Base-by-base conservation (phyloP, 805 yeast species). In the Wickerhamiella spandovensis region DNA sequence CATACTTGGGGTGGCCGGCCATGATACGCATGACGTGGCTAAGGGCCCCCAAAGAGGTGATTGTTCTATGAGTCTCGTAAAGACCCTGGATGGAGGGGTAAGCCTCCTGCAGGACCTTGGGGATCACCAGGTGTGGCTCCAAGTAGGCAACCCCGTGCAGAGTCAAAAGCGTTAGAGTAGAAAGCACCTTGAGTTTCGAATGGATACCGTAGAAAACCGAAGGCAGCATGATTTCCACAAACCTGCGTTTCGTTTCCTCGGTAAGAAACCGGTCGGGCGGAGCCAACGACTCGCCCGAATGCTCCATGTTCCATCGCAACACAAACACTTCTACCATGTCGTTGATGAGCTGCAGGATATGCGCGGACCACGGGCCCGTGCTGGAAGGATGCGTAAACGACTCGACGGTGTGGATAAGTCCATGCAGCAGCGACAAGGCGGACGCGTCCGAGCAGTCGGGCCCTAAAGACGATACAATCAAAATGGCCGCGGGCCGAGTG, bases 341-440 rank as follows among this genome's bases (percentile, higher is more conserved):
- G 53, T 75, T 73, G n/a, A 84, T 68, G 24, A 84, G 73, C 51
- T 77, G 77, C 0, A 94, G 73, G 28, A 90, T 75, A 4, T 81
- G 69, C 24, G 74, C 65, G 0, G 95, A 76, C 97, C 97, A 89
- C n/a, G 74, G 73, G 0, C 96, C 97, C n/a, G 72, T 65, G 63
- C 89, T 89, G 0, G 97, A 88, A 6, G 98, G 98, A 64, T 92
- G 97, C 2, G 80, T 81, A 65, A 82, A 85, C 18, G 95, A 84
- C 54, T 77, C 82, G 5, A 88, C 69, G 0, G 95, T 78, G 49
- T 79, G 78, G n/a, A 83, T 57, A 24, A 84, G 67, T 0, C 78
- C 72, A 21, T 70, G 68, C 5, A 89, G 59, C 46, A 70, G 67
- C 0, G 77, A 70, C 25, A 72, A 48, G 2, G 64, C 53, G 5